A percentile compares a stretch with the other conserved stretches of the same genome.
Evolutionary conservation across 768 basidiomycete species (phyloP).

Genomic region (Xerocomellus intermedius): DNA sequence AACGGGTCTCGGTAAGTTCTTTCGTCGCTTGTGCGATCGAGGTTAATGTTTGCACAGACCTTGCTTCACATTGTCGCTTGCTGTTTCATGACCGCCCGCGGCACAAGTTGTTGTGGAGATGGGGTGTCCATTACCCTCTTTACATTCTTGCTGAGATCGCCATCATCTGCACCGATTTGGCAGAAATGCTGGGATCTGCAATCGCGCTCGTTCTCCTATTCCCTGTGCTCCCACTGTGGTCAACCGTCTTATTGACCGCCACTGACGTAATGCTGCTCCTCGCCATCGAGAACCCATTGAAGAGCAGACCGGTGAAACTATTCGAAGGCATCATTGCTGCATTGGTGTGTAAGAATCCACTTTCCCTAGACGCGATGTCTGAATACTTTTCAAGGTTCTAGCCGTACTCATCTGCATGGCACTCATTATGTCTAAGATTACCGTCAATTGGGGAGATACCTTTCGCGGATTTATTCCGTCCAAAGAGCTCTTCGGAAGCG

Average conservation of each 20-base stretch:
- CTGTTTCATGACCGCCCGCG: slow-evolving; percentile 63
- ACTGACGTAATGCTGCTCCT: slow-evolving; percentile 71
- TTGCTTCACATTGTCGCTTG: slow-evolving; percentile 63
- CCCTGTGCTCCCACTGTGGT: slow-evolving; percentile 66
- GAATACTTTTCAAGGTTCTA: slow-evolving; percentile 44
- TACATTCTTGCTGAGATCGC: slow-evolving; percentile 66
- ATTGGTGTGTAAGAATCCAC: slow-evolving; percentile 43
- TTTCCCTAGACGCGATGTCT: neutral
- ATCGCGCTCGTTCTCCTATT: slow-evolving; percentile 78
- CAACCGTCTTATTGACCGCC: slow-evolving; percentile 65
- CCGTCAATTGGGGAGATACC: slow-evolving; percentile 68
- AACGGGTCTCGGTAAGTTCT: slow-evolving; percentile 65
- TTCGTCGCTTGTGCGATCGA: neutral
- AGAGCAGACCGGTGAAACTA: slow-evolving; percentile 60
- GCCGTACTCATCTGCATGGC: slow-evolving; percentile 77
- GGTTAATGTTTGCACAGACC: slow-evolving; percentile 39
- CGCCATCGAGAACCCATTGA: slow-evolving; percentile 66
- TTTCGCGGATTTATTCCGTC: slow-evolving; percentile 80
- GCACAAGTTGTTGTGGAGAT: slow-evolving; percentile 55
- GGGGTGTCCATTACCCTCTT: slow-evolving; percentile 62
- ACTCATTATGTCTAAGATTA: slow-evolving; percentile 68
- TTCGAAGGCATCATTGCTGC: slow-evolving; percentile 66
- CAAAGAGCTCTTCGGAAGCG: slow-evolving; percentile 52
- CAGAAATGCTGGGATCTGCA: slow-evolving; percentile 79
- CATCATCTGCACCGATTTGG: slow-evolving; percentile 76